phyloP scores from a whole-genome alignment of 2,329 filamentous ascomycete genomes.

The Cercospora zeae-maydis region DNA sequence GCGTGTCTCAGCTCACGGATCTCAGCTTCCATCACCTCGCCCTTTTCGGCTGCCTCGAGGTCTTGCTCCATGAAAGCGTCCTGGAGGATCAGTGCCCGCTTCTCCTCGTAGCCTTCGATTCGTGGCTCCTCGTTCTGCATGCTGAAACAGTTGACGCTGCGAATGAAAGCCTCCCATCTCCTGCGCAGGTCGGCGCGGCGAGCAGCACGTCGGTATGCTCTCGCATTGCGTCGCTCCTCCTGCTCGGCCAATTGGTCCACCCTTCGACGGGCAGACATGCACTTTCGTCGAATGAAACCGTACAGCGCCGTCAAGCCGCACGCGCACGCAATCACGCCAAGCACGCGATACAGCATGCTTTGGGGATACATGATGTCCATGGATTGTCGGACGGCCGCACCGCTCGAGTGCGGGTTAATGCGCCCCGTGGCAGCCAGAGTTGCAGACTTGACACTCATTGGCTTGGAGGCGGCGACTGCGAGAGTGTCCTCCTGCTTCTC shows the following conservation, averaged over 20 bases:
- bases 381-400: constrained; percentile 18
- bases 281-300: constrained; percentile 46
- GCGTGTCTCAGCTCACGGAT: constrained; percentile 52
- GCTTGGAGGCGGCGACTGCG: background rate
- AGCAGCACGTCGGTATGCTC: constrained; percentile 53
- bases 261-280: constrained; percentile 48
- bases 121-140: constrained; percentile 35
- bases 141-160: constrained; percentile 31
- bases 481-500: background rate
- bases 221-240: constrained; percentile 53
- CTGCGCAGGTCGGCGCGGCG: constrained; percentile 49
- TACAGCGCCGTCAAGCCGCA: constrained; percentile 46
- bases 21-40: constrained; percentile 45
- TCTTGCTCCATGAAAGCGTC: constrained; percentile 41
- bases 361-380: constrained; percentile 23
- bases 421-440: constrained; percentile 17
- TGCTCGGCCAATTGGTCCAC: constrained; percentile 52
- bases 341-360: constrained; percentile 38
- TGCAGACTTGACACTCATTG: constrained; percentile 14
- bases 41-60: constrained; percentile 42
- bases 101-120: constrained; percentile 50
- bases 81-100: constrained; percentile 47
- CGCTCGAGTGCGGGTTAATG: constrained; percentile 16
- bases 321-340: constrained; percentile 45
- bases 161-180: constrained; percentile 45